A percentile compares a stretch with the other conserved stretches of the same genome.
These are phyloP conservation scores for Cylindrotheca fusiformis DNA, from an alignment of 108 stramenopile genomes.

Conservation along the genomic window DNA sequence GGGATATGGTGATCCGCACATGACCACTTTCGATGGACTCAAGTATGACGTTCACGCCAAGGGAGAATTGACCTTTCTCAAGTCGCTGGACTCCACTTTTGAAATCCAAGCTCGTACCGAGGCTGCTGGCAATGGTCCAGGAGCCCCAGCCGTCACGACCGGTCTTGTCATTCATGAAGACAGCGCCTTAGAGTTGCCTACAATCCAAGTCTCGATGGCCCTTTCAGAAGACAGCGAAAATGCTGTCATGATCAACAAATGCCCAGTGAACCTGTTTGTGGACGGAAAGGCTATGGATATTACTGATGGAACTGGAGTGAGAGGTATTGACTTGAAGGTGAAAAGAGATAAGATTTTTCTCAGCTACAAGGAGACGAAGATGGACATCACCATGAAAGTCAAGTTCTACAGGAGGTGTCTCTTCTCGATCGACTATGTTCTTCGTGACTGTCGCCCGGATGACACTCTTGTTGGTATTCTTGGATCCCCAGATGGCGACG, in stretches of 20 bases:
- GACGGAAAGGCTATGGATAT: background rate
- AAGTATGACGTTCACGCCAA: background rate
- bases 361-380: background rate
- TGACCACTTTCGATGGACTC: slow-evolving; percentile 18
- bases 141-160: background rate
- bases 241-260: background rate
- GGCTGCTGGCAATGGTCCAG: background rate
- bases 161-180: background rate
- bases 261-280: background rate
- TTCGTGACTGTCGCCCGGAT: background rate
- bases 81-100: background rate
- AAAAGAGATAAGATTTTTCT: background rate
- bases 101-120: slow-evolving; percentile 1
- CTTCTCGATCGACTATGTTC: background rate
- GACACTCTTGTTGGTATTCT: background rate
- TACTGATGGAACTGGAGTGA: background rate
- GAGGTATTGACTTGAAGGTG: background rate
- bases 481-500: slow-evolving; percentile 2
- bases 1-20: slow-evolving; percentile 11
- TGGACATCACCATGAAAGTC: no score
- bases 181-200: background rate
- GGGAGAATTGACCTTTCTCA: slow-evolving; percentile 5
- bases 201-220: background rate
- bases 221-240: background rate
- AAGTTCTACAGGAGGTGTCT: background rate